phyloP scores from a whole-genome alignment of 805 yeast species.

The Yarrowia hollandica region DNA sequence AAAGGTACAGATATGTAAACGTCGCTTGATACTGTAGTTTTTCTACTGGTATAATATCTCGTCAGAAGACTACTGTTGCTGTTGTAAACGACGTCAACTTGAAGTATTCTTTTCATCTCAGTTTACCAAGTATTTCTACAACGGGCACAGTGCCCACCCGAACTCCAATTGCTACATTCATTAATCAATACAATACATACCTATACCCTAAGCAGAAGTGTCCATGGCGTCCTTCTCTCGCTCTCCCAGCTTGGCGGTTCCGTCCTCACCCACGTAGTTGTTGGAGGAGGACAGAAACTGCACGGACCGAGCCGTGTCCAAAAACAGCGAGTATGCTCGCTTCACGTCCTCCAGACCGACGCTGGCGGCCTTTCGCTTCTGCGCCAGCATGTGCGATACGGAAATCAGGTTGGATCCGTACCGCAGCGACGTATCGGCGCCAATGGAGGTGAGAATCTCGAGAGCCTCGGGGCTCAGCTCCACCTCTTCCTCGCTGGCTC shows the following conservation, averaged over 20 bases:
- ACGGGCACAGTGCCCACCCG: too few relatives aligned
- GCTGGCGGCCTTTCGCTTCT: slow-evolving; percentile 67
- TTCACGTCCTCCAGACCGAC: slow-evolving; percentile 83
- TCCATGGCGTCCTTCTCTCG: slow-evolving; percentile 41
- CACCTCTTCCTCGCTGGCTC: slow-evolving; percentile 93
- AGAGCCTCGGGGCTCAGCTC: slow-evolving; percentile 80
- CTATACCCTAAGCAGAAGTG: slow-evolving; percentile 34
- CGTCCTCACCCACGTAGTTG: slow-evolving; percentile 77
- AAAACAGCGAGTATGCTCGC: slow-evolving; percentile 79
- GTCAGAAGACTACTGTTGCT: too few relatives aligned
- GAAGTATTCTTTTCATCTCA: too few relatives aligned
- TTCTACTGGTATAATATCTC: too few relatives aligned
- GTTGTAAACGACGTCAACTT: too few relatives aligned
- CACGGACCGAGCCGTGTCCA: slow-evolving; percentile 88
- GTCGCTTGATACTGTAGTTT: too few relatives aligned
- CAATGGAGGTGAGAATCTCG: slow-evolving; percentile 84
- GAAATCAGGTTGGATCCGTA: slow-evolving; percentile 90
- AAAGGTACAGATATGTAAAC: too few relatives aligned
- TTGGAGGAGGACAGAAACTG: slow-evolving; percentile 71
- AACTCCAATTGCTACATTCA: too few relatives aligned
- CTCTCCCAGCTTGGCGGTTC: slow-evolving; percentile 62
- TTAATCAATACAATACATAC: slow-evolving; percentile 5
- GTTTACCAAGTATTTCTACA: too few relatives aligned
- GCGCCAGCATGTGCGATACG: slow-evolving; percentile 83
- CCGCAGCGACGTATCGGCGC: slow-evolving; percentile 84